Percentiles rank a stretch among this genome's conserved stretches.
phyloP scores from a whole-genome alignment of 1,139 yeast species.

The Hyphopichia fennica region DNA sequence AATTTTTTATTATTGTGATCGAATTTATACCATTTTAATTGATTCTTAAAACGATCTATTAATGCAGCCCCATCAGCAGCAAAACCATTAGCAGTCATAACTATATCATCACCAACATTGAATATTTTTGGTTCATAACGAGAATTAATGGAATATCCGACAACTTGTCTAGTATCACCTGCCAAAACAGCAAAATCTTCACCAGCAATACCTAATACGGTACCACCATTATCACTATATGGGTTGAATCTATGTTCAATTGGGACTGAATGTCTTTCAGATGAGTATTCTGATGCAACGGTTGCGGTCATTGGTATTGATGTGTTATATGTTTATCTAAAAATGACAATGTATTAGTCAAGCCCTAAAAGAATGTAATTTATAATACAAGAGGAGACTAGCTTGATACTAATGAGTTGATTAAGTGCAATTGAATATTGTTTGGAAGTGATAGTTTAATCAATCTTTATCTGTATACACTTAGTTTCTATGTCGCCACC shows the following conservation, averaged over 20 bases:
- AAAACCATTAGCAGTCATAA: slow-evolving; percentile 93
- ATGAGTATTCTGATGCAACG: slow-evolving; percentile 61
- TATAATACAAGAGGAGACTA: too few relatives aligned
- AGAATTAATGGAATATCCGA: slow-evolving; percentile 90
- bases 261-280: slow-evolving; percentile 57
- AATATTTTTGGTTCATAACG: slow-evolving; percentile 91
- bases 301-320: slow-evolving; percentile 30
- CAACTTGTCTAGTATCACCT: slow-evolving; percentile 96
- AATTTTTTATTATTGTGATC: slow-evolving; percentile 74
- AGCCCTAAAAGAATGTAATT: too few relatives aligned
- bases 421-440: too few relatives aligned
- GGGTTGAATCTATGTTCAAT: slow-evolving; percentile 96
- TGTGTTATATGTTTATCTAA: too few relatives aligned
- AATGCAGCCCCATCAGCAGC: slow-evolving; percentile 93
- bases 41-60: slow-evolving; percentile 71
- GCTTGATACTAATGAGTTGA: too few relatives aligned
- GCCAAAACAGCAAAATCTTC: slow-evolving; percentile 96
- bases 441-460: too few relatives aligned
- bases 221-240: slow-evolving; percentile 96
- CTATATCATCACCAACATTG: slow-evolving; percentile 83
- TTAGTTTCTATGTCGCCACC: too few relatives aligned
- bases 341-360: too few relatives aligned
- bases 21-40: slow-evolving; percentile 92
- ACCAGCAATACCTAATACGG: slow-evolving; percentile 96
- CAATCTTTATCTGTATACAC: too few relatives aligned